These are phyloP conservation scores for Sugiyamaella smithiae DNA, from an alignment of 805 yeast species.

Conservation along the genomic window DNA sequence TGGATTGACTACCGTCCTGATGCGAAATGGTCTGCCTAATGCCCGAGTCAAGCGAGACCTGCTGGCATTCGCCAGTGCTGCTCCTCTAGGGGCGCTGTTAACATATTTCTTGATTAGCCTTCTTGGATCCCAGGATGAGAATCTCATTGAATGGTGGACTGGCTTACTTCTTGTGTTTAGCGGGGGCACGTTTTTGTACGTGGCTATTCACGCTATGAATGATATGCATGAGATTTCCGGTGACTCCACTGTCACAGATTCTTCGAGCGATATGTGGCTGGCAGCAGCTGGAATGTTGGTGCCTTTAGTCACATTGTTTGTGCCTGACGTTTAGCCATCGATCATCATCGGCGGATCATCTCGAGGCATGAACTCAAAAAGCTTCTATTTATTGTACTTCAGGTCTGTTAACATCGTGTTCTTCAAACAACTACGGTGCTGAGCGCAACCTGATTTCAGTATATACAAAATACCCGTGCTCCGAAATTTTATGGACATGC, in stretches of 20 bases:
- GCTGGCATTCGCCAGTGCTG: slow-evolving; percentile 52
- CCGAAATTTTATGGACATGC: too few species aligned
- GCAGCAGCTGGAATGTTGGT: slow-evolving; percentile 33
- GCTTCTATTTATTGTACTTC: too few species aligned
- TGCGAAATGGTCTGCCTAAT: slow-evolving; percentile 38
- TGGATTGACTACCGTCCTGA: slow-evolving; percentile 57
- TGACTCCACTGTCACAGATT: background rate
- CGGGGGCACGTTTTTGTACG: slow-evolving; percentile 72
- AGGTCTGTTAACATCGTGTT: too few species aligned
- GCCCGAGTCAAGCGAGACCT: slow-evolving; percentile 46
- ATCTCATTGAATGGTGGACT: slow-evolving; percentile 39
- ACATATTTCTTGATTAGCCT: slow-evolving; percentile 42
- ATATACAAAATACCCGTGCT: too few species aligned
- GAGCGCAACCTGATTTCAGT: too few species aligned
- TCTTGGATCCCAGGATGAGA: slow-evolving; percentile 21
- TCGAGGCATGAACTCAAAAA: too few species aligned
- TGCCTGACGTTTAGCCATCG: slow-evolving; percentile 32
- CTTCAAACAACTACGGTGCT: too few species aligned
- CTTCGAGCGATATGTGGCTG: slow-evolving; percentile 23
- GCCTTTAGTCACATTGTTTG: slow-evolving; percentile 32
- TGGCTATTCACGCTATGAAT: slow-evolving; percentile 62
- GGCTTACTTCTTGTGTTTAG: slow-evolving; percentile 56
- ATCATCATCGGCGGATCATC: too few species aligned
- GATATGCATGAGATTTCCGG: slow-evolving; percentile 30
- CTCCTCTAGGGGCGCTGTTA: slow-evolving; percentile 58